A percentile compares a stretch with the other conserved stretches of the same genome.
These are phyloP conservation scores for Monosporozyma unispora DNA, from an alignment of 805 yeast species.

Conservation along the genomic window DNA sequence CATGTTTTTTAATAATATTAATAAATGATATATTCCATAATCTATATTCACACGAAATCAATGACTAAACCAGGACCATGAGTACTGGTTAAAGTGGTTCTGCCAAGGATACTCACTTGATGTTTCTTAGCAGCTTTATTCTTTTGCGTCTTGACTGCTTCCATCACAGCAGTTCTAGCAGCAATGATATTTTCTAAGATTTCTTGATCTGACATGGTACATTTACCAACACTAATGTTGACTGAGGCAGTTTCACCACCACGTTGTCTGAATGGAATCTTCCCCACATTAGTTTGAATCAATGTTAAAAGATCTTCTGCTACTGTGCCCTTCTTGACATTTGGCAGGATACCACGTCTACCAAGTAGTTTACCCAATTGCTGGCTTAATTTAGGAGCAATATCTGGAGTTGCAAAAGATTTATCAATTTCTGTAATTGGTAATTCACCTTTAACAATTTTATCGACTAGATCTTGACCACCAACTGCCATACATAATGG, in stretches of 20 bases:
- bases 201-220: slow-evolving; percentile 69
- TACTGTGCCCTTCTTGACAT: slow-evolving; percentile 78
- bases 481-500: slow-evolving; percentile 57
- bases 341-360: slow-evolving; percentile 84
- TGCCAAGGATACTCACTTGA: slow-evolving; percentile 47
- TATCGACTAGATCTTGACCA: slow-evolving; percentile 58
- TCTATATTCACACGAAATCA: slow-evolving; percentile 31
- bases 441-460: slow-evolving; percentile 43
- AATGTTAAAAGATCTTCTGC: slow-evolving; percentile 50
- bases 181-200: slow-evolving; percentile 61
- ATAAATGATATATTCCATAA: not conserved
- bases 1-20: not conserved
- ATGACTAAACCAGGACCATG: slow-evolving; percentile 76
- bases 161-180: slow-evolving; percentile 52
- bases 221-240: slow-evolving; percentile 65
- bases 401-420: slow-evolving; percentile 79
- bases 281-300: slow-evolving; percentile 50
- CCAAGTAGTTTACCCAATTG: slow-evolving; percentile 76
- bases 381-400: slow-evolving; percentile 48
- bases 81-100: slow-evolving; percentile 58
- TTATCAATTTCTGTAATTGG: slow-evolving; percentile 51
- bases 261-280: slow-evolving; percentile 71
- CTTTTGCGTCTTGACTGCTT: slow-evolving; percentile 45
- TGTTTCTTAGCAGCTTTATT: slow-evolving; percentile 49
- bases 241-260: slow-evolving; percentile 36